Evolutionary conservation across 75 land plant species (phyloP), one percentile per base, ranked within the genome.

Genomic region (Sequoiadendron giganteum): DNA sequence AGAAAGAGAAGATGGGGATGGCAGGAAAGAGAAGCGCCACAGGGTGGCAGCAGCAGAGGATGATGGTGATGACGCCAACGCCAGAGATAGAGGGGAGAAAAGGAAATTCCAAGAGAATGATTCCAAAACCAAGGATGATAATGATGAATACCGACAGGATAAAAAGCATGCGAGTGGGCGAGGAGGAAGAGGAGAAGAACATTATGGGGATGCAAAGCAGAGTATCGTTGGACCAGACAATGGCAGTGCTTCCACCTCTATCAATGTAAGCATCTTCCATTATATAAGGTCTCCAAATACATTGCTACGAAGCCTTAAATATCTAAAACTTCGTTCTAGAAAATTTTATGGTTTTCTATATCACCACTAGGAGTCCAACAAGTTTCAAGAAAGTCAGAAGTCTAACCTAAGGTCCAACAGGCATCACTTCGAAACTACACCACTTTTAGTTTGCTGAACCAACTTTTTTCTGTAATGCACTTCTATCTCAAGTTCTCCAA

Each of bases 21-120:
- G n/a, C 11, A 82, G 32, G 84, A 82, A 82, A 45, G 84, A 82
- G 19, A 82, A 82, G 84, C 13, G 84, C n/a, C 49, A 82, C 28
- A 82, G 48, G 11, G 30, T 40, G 30, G 47, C 21, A 25, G 14
- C 18, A 3, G 18, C 48, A 43, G 14, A 43, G 48, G 84, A 82
- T 25, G 84, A 45, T 45, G 49, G 34, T 34, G 77, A 75, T 75
- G 30, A 8, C 28, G 84, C 28, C 49, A 28, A 82, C 11, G 84
- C n/a, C 28, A 82, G n/a, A 30, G 49, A 82, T 47, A 45, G 42
- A 43, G 49, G 84, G 48, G 49, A 82, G 10, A 82, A 82, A 52
- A 82, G 49, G 10, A 45, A 45, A 45, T 79, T 79, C 10, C 28
- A 45, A 43, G 52, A 82, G 21, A 30, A 82, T 42, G 84, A n/a